Evolutionary conservation across 371 early-diverging fungal species (phyloP).

Genomic region (Mortierella sp.): DNA sequence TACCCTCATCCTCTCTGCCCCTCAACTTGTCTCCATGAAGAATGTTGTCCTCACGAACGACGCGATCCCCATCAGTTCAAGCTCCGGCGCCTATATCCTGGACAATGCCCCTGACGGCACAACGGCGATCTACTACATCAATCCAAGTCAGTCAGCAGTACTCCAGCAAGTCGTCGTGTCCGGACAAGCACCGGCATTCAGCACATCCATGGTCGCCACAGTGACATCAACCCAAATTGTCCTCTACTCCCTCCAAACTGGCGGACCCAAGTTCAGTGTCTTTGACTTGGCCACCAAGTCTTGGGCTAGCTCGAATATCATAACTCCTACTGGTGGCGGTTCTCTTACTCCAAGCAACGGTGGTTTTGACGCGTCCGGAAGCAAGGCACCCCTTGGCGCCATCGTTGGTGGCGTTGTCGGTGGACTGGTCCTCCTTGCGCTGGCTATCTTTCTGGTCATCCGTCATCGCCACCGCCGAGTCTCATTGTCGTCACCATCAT

Average conservation of each 20-base stretch:
- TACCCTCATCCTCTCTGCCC: background rate
- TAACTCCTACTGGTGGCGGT: background rate
- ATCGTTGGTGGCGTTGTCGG: background rate
- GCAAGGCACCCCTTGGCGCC: background rate
- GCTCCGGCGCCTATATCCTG: background rate
- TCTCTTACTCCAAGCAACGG: background rate
- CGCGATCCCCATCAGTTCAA: background rate
- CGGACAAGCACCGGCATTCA: background rate
- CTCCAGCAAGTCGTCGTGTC: background rate
- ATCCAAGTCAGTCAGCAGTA: background rate
- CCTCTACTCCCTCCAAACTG: background rate
- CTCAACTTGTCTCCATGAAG: background rate
- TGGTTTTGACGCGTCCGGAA: background rate
- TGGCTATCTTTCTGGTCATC: background rate
- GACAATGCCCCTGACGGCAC: background rate
- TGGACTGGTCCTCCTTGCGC: background rate
- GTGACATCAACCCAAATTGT: background rate
- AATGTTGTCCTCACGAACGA: background rate
- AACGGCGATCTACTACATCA: constrained; percentile 1
- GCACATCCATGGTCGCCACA: background rate
- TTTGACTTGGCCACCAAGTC: background rate
- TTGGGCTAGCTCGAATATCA: background rate
- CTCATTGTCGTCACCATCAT: background rate
- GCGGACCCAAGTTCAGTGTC: background rate
- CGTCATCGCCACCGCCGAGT: background rate